These are phyloP conservation scores for Escallonia herrerae DNA, from an alignment of 129 eudicot species.

Conservation along the genomic window DNA sequence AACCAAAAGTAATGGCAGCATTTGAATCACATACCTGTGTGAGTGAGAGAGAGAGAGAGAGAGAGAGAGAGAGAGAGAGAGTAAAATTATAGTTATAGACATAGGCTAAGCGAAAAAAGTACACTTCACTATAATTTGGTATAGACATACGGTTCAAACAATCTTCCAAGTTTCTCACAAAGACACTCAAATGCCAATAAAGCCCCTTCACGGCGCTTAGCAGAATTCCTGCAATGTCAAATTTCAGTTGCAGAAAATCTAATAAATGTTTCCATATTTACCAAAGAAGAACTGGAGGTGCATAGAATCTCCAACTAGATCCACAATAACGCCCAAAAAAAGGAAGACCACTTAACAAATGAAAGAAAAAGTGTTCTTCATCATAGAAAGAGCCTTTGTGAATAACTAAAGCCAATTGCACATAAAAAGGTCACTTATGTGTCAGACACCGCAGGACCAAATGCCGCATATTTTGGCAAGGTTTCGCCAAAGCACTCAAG, in stretches of 20 bases:
- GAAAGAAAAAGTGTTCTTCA: too few relatives aligned
- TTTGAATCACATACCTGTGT: constrained; percentile 81
- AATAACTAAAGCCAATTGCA: too few relatives aligned
- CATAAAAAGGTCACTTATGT: too few relatives aligned
- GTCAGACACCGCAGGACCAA: too few relatives aligned
- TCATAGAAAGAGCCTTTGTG: too few relatives aligned
- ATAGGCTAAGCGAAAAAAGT: neutral
- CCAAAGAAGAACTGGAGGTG: too few relatives aligned
- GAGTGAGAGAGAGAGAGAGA: neutral
- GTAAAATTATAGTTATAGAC: neutral
- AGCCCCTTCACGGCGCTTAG: constrained; percentile 90
- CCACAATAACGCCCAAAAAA: too few relatives aligned
- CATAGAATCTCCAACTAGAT: too few relatives aligned
- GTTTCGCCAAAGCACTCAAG: too few relatives aligned
- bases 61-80: neutral
- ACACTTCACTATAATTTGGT: neutral
- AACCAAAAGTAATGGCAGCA: constrained; percentile 75
- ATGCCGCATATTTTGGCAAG: too few relatives aligned
- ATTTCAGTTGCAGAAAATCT: neutral
- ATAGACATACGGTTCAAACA: constrained; percentile 91
- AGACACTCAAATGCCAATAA: constrained; percentile 93
- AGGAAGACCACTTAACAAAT: too few relatives aligned
- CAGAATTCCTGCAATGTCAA: constrained; percentile 65
- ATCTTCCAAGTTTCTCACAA: constrained; percentile 93
- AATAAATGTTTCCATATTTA: too few relatives aligned